phyloP scores from a whole-genome alignment of 1,139 yeast species.

The Taiozyma sp. region DNA sequence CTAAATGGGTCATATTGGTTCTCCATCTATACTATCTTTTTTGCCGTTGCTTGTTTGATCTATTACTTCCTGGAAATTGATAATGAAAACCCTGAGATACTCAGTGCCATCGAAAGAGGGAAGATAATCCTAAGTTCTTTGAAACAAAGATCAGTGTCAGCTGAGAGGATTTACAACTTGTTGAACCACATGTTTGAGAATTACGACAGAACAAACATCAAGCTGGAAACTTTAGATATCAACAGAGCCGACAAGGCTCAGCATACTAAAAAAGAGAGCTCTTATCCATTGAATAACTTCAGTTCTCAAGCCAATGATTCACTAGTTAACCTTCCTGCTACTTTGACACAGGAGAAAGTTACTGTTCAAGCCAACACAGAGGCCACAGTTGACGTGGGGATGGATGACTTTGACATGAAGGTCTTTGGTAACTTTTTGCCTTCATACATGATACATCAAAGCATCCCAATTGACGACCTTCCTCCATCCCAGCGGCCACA shows the following conservation, averaged over 20 bases:
- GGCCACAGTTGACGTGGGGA: slow-evolving; percentile 53
- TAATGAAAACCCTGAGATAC: slow-evolving; percentile 45
- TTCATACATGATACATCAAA: slow-evolving; percentile 60
- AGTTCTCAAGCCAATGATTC: slow-evolving; percentile 6
- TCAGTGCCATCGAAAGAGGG: slow-evolving; percentile 69
- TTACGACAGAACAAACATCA: slow-evolving; percentile 57
- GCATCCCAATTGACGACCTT: not conserved
- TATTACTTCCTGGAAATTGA: slow-evolving; percentile 69
- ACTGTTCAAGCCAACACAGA: not conserved
- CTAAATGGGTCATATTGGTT: slow-evolving; percentile 89
- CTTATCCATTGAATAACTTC: slow-evolving; percentile 7
- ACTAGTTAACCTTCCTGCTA: slow-evolving; percentile 7
- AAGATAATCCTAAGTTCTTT: slow-evolving; percentile 60
- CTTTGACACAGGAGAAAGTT: slow-evolving; percentile 5
- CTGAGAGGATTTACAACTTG: slow-evolving; percentile 68
- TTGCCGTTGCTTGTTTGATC: slow-evolving; percentile 78
- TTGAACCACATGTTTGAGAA: slow-evolving; percentile 74
- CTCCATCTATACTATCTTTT: slow-evolving; percentile 81
- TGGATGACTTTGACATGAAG: slow-evolving; percentile 79
- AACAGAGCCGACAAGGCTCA: slow-evolving; percentile 7
- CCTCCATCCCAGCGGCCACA: not conserved
- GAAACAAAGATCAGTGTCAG: slow-evolving; percentile 66
- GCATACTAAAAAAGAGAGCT: not conserved
- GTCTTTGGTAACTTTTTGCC: slow-evolving; percentile 78
- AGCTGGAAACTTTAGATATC: slow-evolving; percentile 15